Conservation (phyloP, 2,329 filamentous ascomycete genomes). For the Penicillium sp. region DNA sequence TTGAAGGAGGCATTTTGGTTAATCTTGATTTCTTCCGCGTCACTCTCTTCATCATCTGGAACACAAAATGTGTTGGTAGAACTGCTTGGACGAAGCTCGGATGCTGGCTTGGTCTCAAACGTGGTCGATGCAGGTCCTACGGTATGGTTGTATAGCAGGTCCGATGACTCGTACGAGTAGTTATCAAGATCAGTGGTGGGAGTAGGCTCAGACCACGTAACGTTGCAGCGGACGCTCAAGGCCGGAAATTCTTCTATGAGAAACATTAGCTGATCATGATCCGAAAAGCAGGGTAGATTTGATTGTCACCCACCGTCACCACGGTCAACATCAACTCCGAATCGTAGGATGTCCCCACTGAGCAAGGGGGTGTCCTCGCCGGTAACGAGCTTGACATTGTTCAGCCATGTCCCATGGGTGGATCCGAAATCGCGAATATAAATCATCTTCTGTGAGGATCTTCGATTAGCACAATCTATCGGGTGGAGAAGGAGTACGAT, state of each 20-base stretch:
- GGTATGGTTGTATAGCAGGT: not conserved
- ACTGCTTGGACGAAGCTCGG: conserved; percentile 9
- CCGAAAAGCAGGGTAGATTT: not conserved
- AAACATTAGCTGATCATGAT: not conserved
- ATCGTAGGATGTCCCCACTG: conserved; percentile 43
- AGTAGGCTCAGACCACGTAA: conserved; percentile 30
- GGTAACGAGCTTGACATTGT: conserved; percentile 49
- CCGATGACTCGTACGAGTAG: not conserved
- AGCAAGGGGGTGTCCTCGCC: conserved; percentile 45
- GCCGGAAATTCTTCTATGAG: conserved; percentile 37
- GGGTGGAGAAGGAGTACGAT: not conserved
- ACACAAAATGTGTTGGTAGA: conserved; percentile 46
- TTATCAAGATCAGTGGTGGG: not conserved
- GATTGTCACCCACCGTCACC: conserved; percentile 43
- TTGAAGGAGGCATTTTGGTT: not conserved
- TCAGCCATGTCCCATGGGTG: conserved; percentile 65
- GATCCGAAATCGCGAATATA: conserved; percentile 60
- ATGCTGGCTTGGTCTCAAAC: not conserved
- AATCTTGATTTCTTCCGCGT: conserved; percentile 22
- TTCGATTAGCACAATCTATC: conserved; percentile 18
- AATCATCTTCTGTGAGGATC: conserved; percentile 46
- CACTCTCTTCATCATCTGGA: conserved; percentile 47
- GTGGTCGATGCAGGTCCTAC: not conserved
- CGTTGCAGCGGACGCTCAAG: conserved; percentile 36
- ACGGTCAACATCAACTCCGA: conserved; percentile 56